These are phyloP conservation scores for Coemansia sp. DNA, from an alignment of 192 early-diverging fungal genomes.

Conservation along the genomic window DNA sequence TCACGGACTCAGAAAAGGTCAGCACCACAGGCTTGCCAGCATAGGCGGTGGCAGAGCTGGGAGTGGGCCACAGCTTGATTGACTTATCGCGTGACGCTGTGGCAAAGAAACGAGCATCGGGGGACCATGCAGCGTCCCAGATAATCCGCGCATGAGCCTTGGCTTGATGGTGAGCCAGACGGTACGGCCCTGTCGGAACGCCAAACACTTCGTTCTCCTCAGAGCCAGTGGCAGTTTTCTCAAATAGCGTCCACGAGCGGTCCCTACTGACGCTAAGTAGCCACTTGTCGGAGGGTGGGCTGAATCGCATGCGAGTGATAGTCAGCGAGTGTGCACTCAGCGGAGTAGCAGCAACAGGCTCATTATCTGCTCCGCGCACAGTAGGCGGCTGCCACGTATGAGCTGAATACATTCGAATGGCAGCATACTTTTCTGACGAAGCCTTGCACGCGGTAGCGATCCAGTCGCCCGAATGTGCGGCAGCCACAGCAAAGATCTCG, in stretches of 20 bases:
- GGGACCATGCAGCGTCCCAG: slow-evolving; percentile 85
- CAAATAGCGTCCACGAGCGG: slow-evolving; percentile 82
- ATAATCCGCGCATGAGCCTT: slow-evolving; percentile 92
- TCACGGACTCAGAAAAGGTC: slow-evolving; percentile 77
- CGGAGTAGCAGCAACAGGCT: slow-evolving; percentile 25
- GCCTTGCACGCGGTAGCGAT: slow-evolving; percentile 64
- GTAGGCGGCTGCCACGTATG: slow-evolving; percentile 29
- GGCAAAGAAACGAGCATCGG: slow-evolving; percentile 75
- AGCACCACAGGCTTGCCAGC: slow-evolving; percentile 55
- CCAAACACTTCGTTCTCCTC: slow-evolving; percentile 15
- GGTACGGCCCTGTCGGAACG: slow-evolving; percentile 51
- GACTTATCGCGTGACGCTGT: slow-evolving; percentile 94
- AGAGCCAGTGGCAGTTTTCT: slow-evolving; percentile 39
- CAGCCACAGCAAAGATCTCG: slow-evolving; percentile 80
- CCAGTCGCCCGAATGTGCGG: slow-evolving; percentile 62
- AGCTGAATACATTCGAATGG: slow-evolving; percentile 35
- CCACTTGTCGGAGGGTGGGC: slow-evolving; percentile 59
- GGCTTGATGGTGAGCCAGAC: slow-evolving; percentile 50
- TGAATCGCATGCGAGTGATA: slow-evolving; percentile 79
- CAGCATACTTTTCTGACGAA: slow-evolving; percentile 24
- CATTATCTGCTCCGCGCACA: background rate
- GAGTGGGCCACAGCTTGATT: slow-evolving; percentile 70
- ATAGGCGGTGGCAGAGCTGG: background rate
- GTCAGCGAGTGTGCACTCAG: slow-evolving; percentile 81
- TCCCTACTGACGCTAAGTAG: slow-evolving; percentile 83